These are phyloP conservation scores for Podospora pseudoanserina DNA, from an alignment of 495 filamentous ascomycete species.

Conservation along the genomic window DNA sequence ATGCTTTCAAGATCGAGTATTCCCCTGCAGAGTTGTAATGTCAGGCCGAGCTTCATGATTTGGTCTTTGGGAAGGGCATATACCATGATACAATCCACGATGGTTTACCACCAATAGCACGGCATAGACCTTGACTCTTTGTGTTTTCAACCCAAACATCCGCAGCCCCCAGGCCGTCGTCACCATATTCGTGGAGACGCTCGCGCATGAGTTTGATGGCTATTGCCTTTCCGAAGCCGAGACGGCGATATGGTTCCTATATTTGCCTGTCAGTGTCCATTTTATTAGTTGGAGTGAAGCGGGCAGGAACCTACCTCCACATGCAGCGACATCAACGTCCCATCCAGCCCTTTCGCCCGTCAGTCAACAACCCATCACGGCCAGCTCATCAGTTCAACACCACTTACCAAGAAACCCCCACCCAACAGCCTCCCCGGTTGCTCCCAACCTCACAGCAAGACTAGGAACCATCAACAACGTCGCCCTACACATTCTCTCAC, in stretches of 20 bases:
- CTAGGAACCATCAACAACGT: constrained; percentile 39
- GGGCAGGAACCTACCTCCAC: constrained; percentile 29
- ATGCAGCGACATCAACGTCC: constrained; percentile 33
- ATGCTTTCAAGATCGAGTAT: constrained; percentile 20
- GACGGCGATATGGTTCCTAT: constrained; percentile 40
- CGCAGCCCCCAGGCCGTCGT: constrained; percentile 41
- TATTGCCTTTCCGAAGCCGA: constrained; percentile 45
- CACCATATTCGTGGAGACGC: constrained; percentile 33
- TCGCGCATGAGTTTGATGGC: constrained; percentile 40
- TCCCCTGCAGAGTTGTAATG: constrained; percentile 17
- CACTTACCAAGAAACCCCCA: constrained; percentile 43
- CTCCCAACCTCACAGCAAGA: constrained; percentile 28
- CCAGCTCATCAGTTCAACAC: neutral
- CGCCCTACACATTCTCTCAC: constrained; percentile 17
- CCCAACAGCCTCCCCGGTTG: constrained; percentile 37
- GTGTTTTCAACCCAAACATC: constrained; percentile 41
- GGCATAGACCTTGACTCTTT: constrained; percentile 42
- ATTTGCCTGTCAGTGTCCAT: neutral
- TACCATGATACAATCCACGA: constrained; percentile 43
- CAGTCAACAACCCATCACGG: neutral
- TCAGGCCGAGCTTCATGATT: neutral
- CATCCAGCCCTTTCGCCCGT: constrained; percentile 28
- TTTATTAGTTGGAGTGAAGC: too few species aligned
- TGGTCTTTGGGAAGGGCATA: constrained; percentile 17
- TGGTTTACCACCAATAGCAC: constrained; percentile 39